Evolutionary conservation across 2,329 filamentous ascomycete species (phyloP).

Genomic region (Botrytis sinoallii): DNA sequence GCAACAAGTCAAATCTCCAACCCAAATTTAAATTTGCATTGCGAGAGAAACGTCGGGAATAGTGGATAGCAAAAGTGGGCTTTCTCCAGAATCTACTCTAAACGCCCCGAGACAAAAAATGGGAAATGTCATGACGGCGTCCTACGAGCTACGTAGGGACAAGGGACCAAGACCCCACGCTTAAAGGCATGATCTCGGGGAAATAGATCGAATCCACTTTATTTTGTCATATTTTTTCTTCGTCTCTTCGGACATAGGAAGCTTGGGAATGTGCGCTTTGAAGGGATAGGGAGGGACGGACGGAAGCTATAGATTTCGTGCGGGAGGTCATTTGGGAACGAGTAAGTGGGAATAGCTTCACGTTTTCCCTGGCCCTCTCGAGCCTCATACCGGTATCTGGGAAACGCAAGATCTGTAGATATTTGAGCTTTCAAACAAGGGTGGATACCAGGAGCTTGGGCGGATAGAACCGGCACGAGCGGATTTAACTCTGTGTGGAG

Average conservation of each 20-base stretch:
- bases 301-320: neutral
- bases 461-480: conserved; percentile 6
- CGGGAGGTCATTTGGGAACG: too few species aligned
- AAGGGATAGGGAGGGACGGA: too few species aligned
- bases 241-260: neutral
- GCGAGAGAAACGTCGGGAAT: conserved; percentile 7
- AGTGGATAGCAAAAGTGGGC: conserved; percentile 6
- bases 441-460: neutral
- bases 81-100: conserved; percentile 14
- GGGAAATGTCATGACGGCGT: conserved; percentile 2
- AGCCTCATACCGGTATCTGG: neutral
- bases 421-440: neutral
- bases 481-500: conserved; percentile 1
- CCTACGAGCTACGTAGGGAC: neutral
- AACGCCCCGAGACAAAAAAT: conserved; percentile 7
- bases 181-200: conserved; percentile 11
- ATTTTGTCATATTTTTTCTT: neutral
- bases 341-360: neutral
- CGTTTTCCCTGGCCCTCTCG: neutral
- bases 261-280: neutral
- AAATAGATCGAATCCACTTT: conserved; percentile 7
- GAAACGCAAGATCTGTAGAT: neutral
- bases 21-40: conserved; percentile 14
- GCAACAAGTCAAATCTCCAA: neutral
- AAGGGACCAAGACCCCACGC: neutral